Evolutionary conservation across 1,284 basidiomycete genomes (phyloP).

Genomic region (Exsudoporus floridanus): DNA sequence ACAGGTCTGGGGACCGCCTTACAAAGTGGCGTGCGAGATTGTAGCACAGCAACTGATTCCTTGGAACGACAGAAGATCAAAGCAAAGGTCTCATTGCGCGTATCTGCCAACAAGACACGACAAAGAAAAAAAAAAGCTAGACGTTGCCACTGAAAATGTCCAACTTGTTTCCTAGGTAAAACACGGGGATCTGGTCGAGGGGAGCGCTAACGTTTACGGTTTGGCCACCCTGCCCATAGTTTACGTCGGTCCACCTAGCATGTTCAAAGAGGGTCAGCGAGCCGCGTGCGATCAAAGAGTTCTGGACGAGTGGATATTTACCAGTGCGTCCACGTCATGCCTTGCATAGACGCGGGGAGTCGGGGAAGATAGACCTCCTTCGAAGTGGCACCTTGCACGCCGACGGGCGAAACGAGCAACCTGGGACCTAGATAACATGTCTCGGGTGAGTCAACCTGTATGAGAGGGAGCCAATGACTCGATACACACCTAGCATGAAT

Average conservation of each 20-base stretch:
- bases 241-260: conserved; percentile 39
- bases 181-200: conserved; percentile 42
- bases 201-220: conserved; percentile 27
- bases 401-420: conserved; percentile 40
- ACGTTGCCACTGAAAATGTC: conserved; percentile 37
- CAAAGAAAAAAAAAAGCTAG: not conserved
- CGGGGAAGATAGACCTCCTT: conserved; percentile 39
- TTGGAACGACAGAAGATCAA: not conserved
- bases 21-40: not conserved
- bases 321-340: conserved; percentile 39
- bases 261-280: not conserved
- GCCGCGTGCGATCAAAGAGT: not conserved
- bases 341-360: conserved; percentile 24
- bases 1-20: not conserved
- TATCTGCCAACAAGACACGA: not conserved
- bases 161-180: conserved; percentile 38
- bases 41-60: not conserved
- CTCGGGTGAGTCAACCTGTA: not conserved
- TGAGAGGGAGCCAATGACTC: not conserved
- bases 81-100: not conserved
- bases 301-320: conserved; percentile 14
- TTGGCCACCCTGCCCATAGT: conserved; percentile 32
- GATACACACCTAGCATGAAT: conserved; percentile 38
- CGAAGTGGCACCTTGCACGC: conserved; percentile 31
- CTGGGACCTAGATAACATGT: conserved; percentile 31